Conservation (phyloP, 768 basidiomycete genomes). For the Rubroboletus satanas region DNA sequence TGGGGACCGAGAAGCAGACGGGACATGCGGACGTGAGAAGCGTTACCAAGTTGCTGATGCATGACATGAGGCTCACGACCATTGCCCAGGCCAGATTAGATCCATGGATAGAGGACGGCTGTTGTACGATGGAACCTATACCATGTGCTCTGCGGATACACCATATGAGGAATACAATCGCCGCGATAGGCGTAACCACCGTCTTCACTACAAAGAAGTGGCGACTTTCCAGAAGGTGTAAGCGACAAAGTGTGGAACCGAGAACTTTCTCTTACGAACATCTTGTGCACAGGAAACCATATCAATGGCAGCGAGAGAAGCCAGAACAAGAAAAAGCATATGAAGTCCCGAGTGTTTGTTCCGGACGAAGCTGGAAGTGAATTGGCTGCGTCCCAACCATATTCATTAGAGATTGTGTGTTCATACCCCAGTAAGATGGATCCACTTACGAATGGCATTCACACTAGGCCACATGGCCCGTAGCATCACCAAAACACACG, state of each 20-base stretch:
- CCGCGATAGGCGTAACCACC: conserved; percentile 65
- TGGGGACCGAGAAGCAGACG: conserved; percentile 6
- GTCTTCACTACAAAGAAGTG: conserved; percentile 81
- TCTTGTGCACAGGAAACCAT: conserved; percentile 80
- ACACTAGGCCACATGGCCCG: conserved; percentile 74
- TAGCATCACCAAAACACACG: conserved; percentile 71
- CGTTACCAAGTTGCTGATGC: conserved; percentile 77
- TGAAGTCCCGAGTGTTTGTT: conserved; percentile 68
- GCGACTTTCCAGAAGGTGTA: conserved; percentile 40
- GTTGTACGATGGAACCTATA: conserved; percentile 69
- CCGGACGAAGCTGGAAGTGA: conserved; percentile 69
- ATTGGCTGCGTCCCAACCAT: conserved; percentile 46
- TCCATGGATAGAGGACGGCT: conserved; percentile 60
- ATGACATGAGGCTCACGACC: conserved; percentile 68
- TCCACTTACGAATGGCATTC: conserved; percentile 55
- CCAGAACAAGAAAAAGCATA: conserved; percentile 89
- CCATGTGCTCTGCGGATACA: conserved; percentile 74
- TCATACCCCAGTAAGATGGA: not conserved
- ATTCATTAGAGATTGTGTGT: conserved; percentile 3
- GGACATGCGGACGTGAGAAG: conserved; percentile 52
- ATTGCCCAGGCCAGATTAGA: conserved; percentile 72
- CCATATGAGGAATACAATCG: conserved; percentile 73
- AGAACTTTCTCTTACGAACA: conserved; percentile 42
- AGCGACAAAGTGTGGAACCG: not conserved
- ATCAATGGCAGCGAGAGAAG: conserved; percentile 73